Conservation (phyloP, 164 flowering plant species). For the Tinospora cordifolia region DNA sequence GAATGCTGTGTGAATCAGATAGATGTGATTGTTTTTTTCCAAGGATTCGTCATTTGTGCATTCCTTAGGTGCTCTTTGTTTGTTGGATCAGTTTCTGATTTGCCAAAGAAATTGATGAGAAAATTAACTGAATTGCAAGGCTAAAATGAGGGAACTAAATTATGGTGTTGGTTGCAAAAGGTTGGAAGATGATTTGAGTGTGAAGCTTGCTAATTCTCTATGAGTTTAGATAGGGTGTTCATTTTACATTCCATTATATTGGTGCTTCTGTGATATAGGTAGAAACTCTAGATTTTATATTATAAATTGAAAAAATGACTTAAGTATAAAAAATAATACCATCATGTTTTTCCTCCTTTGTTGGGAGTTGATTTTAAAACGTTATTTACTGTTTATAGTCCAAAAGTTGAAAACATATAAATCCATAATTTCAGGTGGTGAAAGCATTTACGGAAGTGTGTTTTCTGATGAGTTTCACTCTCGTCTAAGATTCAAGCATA, state of each 20-base stretch:
- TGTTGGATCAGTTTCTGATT: not conserved
- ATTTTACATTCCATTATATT: not conserved
- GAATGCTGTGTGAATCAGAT: no score
- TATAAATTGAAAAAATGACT: not conserved
- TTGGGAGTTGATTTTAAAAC: no score
- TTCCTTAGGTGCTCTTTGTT: not conserved
- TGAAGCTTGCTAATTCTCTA: no score
- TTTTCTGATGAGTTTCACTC: slow-evolving; percentile 89
- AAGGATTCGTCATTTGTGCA: not conserved
- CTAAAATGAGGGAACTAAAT: no score
- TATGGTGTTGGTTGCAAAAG: no score
- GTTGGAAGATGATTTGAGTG: no score
- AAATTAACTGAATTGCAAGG: no score
- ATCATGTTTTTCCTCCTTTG: no score
- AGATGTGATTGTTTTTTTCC: no score
- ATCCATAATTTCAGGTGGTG: slow-evolving; percentile 57
- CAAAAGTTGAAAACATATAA: not conserved
- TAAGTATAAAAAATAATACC: no score
- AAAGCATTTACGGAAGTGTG: slow-evolving; percentile 71
- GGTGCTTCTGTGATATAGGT: not conserved
- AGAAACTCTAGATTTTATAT: not conserved
- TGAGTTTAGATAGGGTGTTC: not conserved
- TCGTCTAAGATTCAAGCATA: slow-evolving; percentile 78
- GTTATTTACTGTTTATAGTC: not conserved
- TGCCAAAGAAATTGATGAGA: not conserved